Percentiles rank a stretch among this genome's conserved stretches.
phyloP scores from a whole-genome alignment of 1,284 basidiomycete genomes.

The Pyrrhoderma noxium region DNA sequence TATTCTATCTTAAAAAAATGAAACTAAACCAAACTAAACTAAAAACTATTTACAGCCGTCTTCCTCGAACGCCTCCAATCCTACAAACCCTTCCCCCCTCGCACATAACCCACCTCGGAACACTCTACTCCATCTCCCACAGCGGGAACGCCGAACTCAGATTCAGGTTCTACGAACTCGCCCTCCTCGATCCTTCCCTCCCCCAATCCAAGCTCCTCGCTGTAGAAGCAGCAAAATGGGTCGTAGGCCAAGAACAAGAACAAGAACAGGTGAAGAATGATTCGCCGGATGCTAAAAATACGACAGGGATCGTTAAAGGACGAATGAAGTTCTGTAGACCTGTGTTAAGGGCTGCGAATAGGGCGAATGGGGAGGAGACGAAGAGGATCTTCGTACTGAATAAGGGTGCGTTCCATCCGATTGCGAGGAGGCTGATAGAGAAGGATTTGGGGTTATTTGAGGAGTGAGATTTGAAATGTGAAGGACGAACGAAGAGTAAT shows the following conservation, averaged over 20 bases:
- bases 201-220: constrained; percentile 43
- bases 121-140: constrained; percentile 43
- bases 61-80: constrained; percentile 68
- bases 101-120: constrained; percentile 49
- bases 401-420: constrained; percentile 65
- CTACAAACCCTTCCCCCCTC: constrained; percentile 42
- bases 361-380: constrained; percentile 60
- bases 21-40: too few species aligned
- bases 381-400: constrained; percentile 45
- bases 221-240: constrained; percentile 53
- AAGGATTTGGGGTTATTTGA: too few species aligned
- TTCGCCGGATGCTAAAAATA: too few species aligned
- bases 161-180: constrained; percentile 62
- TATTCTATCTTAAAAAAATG: too few species aligned
- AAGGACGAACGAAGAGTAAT: too few species aligned
- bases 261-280: not conserved
- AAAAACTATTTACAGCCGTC: constrained; percentile 42
- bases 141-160: constrained; percentile 69
- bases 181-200: constrained; percentile 38
- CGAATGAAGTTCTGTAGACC: constrained; percentile 82
- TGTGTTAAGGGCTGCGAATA: constrained; percentile 45
- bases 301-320: constrained; percentile 54
- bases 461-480: too few species aligned
- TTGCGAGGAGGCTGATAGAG: constrained; percentile 65
- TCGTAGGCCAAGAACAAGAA: constrained; percentile 37